Percentiles rank a stretch among this genome's conserved stretches.
phyloP scores from a whole-genome alignment of 2,329 filamentous ascomycete species.

The Rhynchosporium secalis region DNA sequence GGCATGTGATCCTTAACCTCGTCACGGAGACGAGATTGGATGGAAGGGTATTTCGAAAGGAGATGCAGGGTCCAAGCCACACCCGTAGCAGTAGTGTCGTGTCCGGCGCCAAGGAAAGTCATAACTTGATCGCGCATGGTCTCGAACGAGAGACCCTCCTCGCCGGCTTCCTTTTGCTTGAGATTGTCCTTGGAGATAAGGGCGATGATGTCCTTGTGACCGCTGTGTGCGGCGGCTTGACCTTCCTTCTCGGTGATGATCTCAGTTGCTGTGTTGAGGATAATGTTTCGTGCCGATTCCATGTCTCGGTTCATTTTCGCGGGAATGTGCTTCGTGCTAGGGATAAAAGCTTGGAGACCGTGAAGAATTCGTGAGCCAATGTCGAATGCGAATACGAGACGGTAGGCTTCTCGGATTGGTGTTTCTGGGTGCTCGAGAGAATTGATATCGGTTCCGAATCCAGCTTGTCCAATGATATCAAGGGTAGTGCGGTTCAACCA shows the following conservation, averaged over 20 bases:
- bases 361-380: conserved; percentile 51
- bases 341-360: conserved; percentile 49
- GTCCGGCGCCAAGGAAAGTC: conserved; percentile 75
- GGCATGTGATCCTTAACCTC: conserved; percentile 50
- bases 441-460: conserved; percentile 68
- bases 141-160: conserved; percentile 70
- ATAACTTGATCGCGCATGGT: conserved; percentile 83
- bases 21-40: conserved; percentile 44
- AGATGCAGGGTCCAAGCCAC: conserved; percentile 47
- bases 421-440: conserved; percentile 62
- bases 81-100: conserved; percentile 48
- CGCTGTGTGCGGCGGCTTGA: conserved; percentile 48
- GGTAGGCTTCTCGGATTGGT: conserved; percentile 58
- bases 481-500: conserved; percentile 69
- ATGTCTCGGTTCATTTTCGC: conserved; percentile 55
- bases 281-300: conserved; percentile 69
- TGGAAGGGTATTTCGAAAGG: conserved; percentile 43
- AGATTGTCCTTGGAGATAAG: conserved; percentile 46
- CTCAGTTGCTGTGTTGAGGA: conserved; percentile 55
- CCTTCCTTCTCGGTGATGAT: conserved; percentile 69
- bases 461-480: conserved; percentile 72
- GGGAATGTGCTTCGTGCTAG: conserved; percentile 56
- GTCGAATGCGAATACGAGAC: conserved; percentile 46
- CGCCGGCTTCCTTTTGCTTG: conserved; percentile 60
- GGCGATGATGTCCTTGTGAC: conserved; percentile 72